Evolutionary conservation across 768 basidiomycete species (phyloP).

Genomic region (Trametes coccinea): DNA sequence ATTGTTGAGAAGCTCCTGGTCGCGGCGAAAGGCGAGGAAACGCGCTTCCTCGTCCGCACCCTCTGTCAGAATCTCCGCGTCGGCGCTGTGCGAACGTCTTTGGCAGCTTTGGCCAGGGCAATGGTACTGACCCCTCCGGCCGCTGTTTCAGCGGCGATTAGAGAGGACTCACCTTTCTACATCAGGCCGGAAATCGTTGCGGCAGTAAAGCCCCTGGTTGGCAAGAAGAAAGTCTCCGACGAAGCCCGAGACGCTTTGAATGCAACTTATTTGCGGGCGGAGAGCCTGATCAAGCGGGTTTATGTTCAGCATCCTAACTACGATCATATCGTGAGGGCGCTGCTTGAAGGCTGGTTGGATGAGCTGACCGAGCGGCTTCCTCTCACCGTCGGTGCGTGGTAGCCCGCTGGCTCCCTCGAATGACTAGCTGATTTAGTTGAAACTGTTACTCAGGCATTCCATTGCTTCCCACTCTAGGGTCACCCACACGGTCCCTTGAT

Average conservation of each 20-base stretch:
- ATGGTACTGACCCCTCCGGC: slow-evolving; percentile 59
- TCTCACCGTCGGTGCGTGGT: slow-evolving; percentile 60
- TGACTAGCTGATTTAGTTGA: background rate
- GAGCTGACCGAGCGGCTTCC: slow-evolving; percentile 60
- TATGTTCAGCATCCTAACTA: slow-evolving; percentile 82
- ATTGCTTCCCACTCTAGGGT: slow-evolving; percentile 83
- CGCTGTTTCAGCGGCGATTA: slow-evolving; percentile 24
- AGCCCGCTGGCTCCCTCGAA: background rate
- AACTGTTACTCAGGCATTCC: slow-evolving; percentile 61
- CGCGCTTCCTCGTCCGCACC: slow-evolving; percentile 77
- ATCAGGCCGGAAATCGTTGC: slow-evolving; percentile 35
- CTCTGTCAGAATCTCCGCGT: slow-evolving; percentile 78
- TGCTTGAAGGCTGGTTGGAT: slow-evolving; percentile 62
- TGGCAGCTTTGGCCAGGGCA: slow-evolving; percentile 78
- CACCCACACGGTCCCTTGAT: slow-evolving; percentile 78
- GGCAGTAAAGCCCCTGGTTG: slow-evolving; percentile 26
- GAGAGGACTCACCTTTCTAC: slow-evolving; percentile 31
- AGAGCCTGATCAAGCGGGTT: slow-evolving; percentile 64
- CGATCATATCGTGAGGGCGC: slow-evolving; percentile 62
- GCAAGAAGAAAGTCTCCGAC: slow-evolving; percentile 36
- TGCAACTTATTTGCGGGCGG: slow-evolving; percentile 53
- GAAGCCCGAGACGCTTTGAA: slow-evolving; percentile 38
- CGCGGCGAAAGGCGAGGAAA: slow-evolving; percentile 83
- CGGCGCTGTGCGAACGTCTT: slow-evolving; percentile 82
- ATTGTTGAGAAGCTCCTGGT: slow-evolving; percentile 83